Base-by-base conservation (phyloP, 2,329 filamentous ascomycete species). In the Neofusicoccum kwambonambiense region DNA sequence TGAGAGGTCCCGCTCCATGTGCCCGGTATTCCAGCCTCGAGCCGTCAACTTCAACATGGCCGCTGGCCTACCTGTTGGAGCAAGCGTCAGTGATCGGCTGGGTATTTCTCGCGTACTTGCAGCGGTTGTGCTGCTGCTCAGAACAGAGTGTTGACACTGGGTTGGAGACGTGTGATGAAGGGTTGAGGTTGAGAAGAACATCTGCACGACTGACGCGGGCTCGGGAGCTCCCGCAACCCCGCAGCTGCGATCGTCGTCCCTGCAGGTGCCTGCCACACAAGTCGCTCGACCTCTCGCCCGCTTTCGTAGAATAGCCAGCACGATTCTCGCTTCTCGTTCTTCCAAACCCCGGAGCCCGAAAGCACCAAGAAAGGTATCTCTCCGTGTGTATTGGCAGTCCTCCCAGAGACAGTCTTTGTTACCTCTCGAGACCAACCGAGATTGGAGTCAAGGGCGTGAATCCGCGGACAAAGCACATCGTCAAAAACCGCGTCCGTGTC, bases 361-460 rank as follows among this genome's bases (percentile, higher is more conserved):
- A 54, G 17, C 31, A 42, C 58, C 50, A 37, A 69, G 66, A 70
- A 73, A 69, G 67, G 64, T 69, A 70, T 87, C 86, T 89, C 87
- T 93, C 91, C 84, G 89, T 92, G 74, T 89, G 90, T 86, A 76
- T 82, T 73, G 85, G 90, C 92, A 91, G 86, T 89, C 87, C 89
- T 90, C 88, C 91, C 90, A 77, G 83, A 89, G 92, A 96, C 89
- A 82, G 91, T 95, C 93, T 97, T 97, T 96, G 90, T 82, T 90
- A 93, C 89, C 90, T 89, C 90, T 88, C 87, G 27, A 44, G n/a
- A 19, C 65, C 58, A 31, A 42, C 57, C 75, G 72, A 75, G 76
- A 78, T 72, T 62, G 86, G 86, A 89, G 90, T 88, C 79, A 82
- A 74, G 65, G 37, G 74, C 83, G 75, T 83, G 88, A 85, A 44